Evolutionary conservation across 164 flowering plant species (phyloP), one percentile per base, ranked within the genome.

Genomic region (Umbilicus rupestris): DNA sequence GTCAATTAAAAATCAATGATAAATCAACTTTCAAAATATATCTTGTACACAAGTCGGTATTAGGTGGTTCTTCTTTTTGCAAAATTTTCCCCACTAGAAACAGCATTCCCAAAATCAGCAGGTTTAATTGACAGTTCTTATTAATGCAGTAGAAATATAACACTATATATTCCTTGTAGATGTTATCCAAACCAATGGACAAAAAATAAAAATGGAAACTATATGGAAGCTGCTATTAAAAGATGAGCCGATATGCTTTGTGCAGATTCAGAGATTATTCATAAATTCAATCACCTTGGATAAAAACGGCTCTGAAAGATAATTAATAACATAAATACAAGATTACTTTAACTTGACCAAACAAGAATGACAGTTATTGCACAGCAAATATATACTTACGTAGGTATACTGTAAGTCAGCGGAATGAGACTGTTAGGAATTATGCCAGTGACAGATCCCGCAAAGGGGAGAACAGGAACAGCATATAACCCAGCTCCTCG

Each of bases 401-500:
- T 83, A 14, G 97, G 97, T 68, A 83, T 64, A 69, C 70, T 82
- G 75, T 87, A 90, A 19, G 91, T 85, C 47, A 94, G 91, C 44
- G 96, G 96, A 66, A 90, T 86, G 64, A 94, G 96, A 26, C 80
- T 72, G 69, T 81, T 84, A 7, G 84, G 45, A 39, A 92, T 82
- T 71, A 83, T 65, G 70, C 95, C 97, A 71, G 80, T 39, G 72
- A 79, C 31, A 1, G 79, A 78, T 20, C 89, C 88, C 81, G 70
- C 75, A 64, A 62, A 82, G 6, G 91, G 91, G 30, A 68, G 69
- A 73, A 80, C 79, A 24, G 97, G 91, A 72, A 93, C 90, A 70
- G 96, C 97, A 84, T 94, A 94, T 62, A 94, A 75, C 47, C 98
- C 97, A 7, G 89, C 82, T 71, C 98, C 96, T 69, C 73, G 82